Evolutionary conservation across 495 filamentous ascomycete species (phyloP).

Genomic region (Aspergillus sclerotiicarbonarius): DNA sequence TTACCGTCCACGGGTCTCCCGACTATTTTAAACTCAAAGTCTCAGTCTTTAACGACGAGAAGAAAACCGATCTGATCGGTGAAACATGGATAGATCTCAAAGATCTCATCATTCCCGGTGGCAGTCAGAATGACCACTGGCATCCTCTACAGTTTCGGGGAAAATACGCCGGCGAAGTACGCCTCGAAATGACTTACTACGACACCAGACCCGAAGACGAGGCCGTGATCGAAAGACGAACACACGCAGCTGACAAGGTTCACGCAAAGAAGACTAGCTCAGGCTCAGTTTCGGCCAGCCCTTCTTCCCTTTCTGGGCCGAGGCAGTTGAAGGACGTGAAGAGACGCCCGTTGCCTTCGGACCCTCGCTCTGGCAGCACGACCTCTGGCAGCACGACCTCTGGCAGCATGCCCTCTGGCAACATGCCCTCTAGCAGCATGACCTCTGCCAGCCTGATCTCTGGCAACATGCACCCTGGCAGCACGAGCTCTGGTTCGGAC

Average conservation of each 20-base stretch:
- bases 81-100: slow-evolving; percentile 85
- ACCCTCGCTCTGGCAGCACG: slow-evolving; percentile 39
- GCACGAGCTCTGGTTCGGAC: neutral
- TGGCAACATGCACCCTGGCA: too few relatives aligned
- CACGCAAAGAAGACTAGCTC: slow-evolving; percentile 24
- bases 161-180: slow-evolving; percentile 92
- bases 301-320: slow-evolving; percentile 53
- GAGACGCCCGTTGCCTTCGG: slow-evolving; percentile 73
- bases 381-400: too few relatives aligned
- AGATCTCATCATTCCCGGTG: slow-evolving; percentile 76
- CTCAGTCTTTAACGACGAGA: slow-evolving; percentile 96
- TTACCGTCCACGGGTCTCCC: slow-evolving; percentile 90
- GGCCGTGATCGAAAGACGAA: slow-evolving; percentile 54
- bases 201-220: slow-evolving; percentile 81
- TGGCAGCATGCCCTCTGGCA: too few relatives aligned
- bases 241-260: slow-evolving; percentile 39
- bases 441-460: too few relatives aligned
- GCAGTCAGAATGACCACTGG: slow-evolving; percentile 91
- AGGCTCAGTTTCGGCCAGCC: slow-evolving; percentile 8
- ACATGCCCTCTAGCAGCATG: too few relatives aligned
- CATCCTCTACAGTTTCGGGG: slow-evolving; percentile 80
- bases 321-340: slow-evolving; percentile 62
- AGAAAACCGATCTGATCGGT: slow-evolving; percentile 92
- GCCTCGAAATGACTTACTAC: slow-evolving; percentile 95
- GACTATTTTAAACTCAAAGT: slow-evolving; percentile 95